Conservation (phyloP, 495 filamentous ascomycete species). For the Daldinia grandis region DNA sequence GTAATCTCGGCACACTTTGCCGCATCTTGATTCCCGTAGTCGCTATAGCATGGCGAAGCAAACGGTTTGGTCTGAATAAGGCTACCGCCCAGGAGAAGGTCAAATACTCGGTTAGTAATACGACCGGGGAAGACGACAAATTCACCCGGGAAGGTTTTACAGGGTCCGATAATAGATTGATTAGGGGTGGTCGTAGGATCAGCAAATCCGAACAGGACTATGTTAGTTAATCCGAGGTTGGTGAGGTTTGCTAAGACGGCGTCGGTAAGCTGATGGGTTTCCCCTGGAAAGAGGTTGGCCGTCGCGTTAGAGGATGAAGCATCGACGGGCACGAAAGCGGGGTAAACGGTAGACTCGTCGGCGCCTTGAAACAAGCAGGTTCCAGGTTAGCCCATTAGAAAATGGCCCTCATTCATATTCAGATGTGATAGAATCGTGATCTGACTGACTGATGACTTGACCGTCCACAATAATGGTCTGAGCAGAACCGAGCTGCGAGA, state of each 20-base stretch:
- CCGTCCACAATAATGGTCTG: constrained; percentile 44
- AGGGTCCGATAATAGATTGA: constrained; percentile 38
- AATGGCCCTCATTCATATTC: constrained; percentile 1
- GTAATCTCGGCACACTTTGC: constrained; percentile 52
- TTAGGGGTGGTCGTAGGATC: constrained; percentile 32
- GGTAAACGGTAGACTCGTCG: constrained; percentile 36
- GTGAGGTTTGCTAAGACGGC: constrained; percentile 50
- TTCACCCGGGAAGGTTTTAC: constrained; percentile 57
- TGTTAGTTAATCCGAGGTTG: constrained; percentile 42
- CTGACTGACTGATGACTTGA: constrained; percentile 42
- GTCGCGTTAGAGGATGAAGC: constrained; percentile 44
- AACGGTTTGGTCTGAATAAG: constrained; percentile 65
- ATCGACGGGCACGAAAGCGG: constrained; percentile 37
- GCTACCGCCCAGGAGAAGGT: constrained; percentile 57
- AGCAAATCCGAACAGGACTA: constrained; percentile 43
- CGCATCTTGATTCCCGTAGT: constrained; percentile 57
- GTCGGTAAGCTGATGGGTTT: constrained; percentile 56
- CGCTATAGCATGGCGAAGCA: constrained; percentile 63
- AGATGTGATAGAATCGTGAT: constrained; percentile 12
- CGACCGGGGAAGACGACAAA: constrained; percentile 57
- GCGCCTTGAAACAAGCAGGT: constrained; percentile 31
- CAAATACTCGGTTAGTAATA: constrained; percentile 54
- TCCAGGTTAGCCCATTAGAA: constrained; percentile 27
- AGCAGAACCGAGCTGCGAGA: constrained; percentile 20
- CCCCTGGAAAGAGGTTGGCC: constrained; percentile 50